Evolutionary conservation across 345 rosid species (phyloP), one percentile per base, ranked within the genome.

Genomic region (Boechera divaricarpa): DNA sequence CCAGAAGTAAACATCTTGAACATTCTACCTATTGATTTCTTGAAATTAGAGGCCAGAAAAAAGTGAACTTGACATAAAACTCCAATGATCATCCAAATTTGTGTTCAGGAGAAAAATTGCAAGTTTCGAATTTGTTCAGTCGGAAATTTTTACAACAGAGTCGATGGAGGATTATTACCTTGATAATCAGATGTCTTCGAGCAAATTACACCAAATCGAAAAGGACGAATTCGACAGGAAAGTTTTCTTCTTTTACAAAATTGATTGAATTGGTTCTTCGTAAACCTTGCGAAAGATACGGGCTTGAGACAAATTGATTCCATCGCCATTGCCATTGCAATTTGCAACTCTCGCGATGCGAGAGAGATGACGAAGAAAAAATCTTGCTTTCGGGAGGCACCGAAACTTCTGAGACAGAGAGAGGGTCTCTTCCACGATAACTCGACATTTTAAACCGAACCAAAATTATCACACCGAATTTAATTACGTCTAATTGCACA

Each of bases 141-240:
- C 4, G 11, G 15, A 47, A 39, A 42, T 7, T 32, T 13, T 32
- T 13, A 8, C 18, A 44, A 51, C 38, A 24, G 44, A 59, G 45
- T 9, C 45, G 61, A 13, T 12, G 60, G 48, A 52, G 54, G 9
- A n/a, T 28, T 60, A 32, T 21, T 79, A 86, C 89, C 89, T 84
- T 82, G 83, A 60, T 78, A 84, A 70, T 82, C 85, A 56, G 83
- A 81, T 73, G 81, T 70, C 62, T 82, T 86, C 6, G 77, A 81
- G 61, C 67, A 74, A 67, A 72, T 55, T 38, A 48, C 63, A 69
- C 79, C 44, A 51, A 56, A 76, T 39, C 53, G 82, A 58, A 57
- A 76, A n/a, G 53, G 76, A 69, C 39, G 48, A 55, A 51, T 54
- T 68, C 61, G 80, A 41, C 15, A 54, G 2, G 65, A 74, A 68